Base-by-base conservation (phyloP, 176 grass and related monocot genomes). In the Themeda triandra region DNA sequence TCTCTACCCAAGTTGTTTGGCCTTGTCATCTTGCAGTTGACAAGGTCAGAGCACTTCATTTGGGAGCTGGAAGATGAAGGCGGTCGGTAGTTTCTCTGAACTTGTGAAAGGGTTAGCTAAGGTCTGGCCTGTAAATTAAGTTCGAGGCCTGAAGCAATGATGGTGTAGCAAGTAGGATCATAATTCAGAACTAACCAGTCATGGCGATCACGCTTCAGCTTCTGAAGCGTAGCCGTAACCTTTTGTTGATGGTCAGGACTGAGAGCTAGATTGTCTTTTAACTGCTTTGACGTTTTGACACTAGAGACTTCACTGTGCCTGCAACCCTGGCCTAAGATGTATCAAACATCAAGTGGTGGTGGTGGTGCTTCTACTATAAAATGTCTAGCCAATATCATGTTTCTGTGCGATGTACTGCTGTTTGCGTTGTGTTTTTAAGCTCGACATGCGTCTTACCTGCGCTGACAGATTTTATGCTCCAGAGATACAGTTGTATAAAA, bases 61-160 rank as follows among this genome's bases (percentile, higher is more conserved):
- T 7, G 59, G 71, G 77, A 81, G 46, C 35, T 81, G 71, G n/a
- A 69, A n/a, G n/a, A 49, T 9, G 63, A 76, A 85, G 82, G 70
- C 2, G 69, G 24, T 3, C 60, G 13, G 6, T 89, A 4, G 60
- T 62, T 25, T 11, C 48, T 62, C n/a, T 62, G 58, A 62, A 62
- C 58, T 27, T 49, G 48, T 60, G 37, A 6, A 31, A 19, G 62
- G 39, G 31, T 33, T 62, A 35, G 32, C 19, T 2, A 71, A 75
- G 13, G 33, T 44, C 27, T 15, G 59, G 6, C 4, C 63, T 53
- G 19, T 48, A 30, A 48, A n/a, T n/a, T n/a, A n/a, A 3, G 28
- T 13, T 66, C 18, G 24, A 5, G 23, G 41, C 24, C 24, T 46
- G 40, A 27, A 45, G 36, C 59, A 41, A 36, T 83, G 37, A 36